A percentile compares a stretch with the other conserved stretches of the same genome.
Evolutionary conservation across 208 protist genomes (phyloP).

Genomic region (Wallacemonas sp.): DNA sequence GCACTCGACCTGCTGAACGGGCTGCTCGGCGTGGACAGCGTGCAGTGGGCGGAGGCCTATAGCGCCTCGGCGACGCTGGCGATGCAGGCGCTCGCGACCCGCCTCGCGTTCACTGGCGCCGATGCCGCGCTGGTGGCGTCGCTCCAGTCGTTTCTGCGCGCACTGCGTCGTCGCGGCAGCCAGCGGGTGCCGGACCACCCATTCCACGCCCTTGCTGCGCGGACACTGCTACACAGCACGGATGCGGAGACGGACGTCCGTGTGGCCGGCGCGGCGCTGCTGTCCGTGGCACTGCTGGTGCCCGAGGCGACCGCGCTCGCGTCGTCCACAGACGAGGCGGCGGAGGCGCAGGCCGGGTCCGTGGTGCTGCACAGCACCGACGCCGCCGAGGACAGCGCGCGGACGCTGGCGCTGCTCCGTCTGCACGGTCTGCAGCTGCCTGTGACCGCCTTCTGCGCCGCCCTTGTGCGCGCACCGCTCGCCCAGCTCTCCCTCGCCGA

Average conservation of each 20-base stretch:
- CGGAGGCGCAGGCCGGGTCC: not conserved
- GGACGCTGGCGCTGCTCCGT: constrained; percentile 53
- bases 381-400: constrained; percentile 21
- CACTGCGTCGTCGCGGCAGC: constrained; percentile 52
- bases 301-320: not conserved
- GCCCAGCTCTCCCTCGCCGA: constrained; percentile 38
- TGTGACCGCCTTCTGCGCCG: constrained; percentile 63
- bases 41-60: constrained; percentile 60
- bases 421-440: constrained; percentile 46
- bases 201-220: constrained; percentile 55
- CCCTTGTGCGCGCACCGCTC: constrained; percentile 51
- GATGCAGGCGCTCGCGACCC: constrained; percentile 19
- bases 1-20: constrained; percentile 18
- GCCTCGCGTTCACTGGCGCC: not conserved
- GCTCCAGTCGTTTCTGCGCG: constrained; percentile 30
- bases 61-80: constrained; percentile 34
- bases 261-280: constrained; percentile 30
- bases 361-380: constrained; percentile 15
- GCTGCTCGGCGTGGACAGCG: constrained; percentile 45
- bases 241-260: constrained; percentile 33
- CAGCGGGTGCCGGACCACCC: constrained; percentile 63
- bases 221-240: constrained; percentile 42
- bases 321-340: no score
- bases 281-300: constrained; percentile 12
- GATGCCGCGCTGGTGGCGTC: constrained; percentile 10